A percentile compares a stretch with the other conserved stretches of the same genome.
phyloP scores from a whole-genome alignment of 768 basidiomycete genomes.

The Russula griseocarnosa region DNA sequence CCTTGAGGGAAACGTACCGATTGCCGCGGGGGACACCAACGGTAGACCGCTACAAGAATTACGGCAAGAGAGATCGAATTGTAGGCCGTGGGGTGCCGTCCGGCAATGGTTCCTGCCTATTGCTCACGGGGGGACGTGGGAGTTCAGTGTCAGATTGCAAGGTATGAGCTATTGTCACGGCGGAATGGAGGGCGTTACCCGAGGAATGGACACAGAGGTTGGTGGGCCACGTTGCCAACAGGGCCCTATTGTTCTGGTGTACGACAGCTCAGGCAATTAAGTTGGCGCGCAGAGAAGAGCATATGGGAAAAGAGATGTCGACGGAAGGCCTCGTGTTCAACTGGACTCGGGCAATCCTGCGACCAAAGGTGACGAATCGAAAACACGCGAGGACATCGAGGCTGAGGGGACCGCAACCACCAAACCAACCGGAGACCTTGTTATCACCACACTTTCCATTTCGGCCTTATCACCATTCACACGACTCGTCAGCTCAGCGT shows the following conservation, averaged over 20 bases:
- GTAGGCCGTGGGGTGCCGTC: constrained; percentile 17
- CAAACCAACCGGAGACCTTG: constrained; percentile 9
- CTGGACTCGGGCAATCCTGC: constrained; percentile 17
- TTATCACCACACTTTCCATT: constrained; percentile 20
- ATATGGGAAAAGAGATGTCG: constrained; percentile 28
- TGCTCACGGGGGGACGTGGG: constrained; percentile 24
- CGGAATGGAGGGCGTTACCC: constrained; percentile 19
- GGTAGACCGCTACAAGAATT: constrained; percentile 24
- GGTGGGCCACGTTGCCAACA: constrained; percentile 21
- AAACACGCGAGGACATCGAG: constrained; percentile 33
- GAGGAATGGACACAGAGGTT: constrained; percentile 24
- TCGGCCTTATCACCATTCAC: constrained; percentile 11
- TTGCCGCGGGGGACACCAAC: constrained; percentile 26
- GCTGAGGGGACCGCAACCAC: constrained; percentile 30
- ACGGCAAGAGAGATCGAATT: constrained; percentile 26
- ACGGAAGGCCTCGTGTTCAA: constrained; percentile 23
- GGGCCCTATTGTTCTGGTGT: constrained; percentile 27
- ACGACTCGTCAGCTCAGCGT: constrained; percentile 5
- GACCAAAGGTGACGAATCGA: constrained; percentile 23
- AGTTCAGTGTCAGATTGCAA: constrained; percentile 19
- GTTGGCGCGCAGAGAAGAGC: constrained; percentile 26
- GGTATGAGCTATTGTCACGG: constrained; percentile 21
- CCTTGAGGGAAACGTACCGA: constrained; percentile 14
- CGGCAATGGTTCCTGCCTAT: constrained; percentile 28
- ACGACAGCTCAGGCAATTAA: constrained; percentile 23